These are phyloP conservation scores for Monosporascus ibericus DNA, from an alignment of 2,329 filamentous ascomycete genomes.

Conservation along the genomic window DNA sequence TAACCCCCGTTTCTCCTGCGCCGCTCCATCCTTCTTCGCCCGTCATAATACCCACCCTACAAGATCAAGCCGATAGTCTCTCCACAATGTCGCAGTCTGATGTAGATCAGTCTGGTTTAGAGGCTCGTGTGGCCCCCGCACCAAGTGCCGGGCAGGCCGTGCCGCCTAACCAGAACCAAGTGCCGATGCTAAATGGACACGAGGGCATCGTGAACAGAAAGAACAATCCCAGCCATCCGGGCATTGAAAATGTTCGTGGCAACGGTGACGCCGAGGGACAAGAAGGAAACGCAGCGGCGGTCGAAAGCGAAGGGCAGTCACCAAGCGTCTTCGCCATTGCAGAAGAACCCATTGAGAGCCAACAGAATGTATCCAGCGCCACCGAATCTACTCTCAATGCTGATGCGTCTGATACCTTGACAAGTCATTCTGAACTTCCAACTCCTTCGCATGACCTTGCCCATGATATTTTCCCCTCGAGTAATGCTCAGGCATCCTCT, in stretches of 20 bases:
- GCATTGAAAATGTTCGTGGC: conserved; percentile 26
- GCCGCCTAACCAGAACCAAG: conserved; percentile 2
- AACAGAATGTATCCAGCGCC: conserved; percentile 39
- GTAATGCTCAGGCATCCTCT: conserved; percentile 7
- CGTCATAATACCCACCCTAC: conserved; percentile 42
- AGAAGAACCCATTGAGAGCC: conserved; percentile 26
- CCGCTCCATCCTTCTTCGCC: conserved; percentile 41
- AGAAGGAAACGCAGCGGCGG: conserved; percentile 17
- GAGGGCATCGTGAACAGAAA: conserved; percentile 1
- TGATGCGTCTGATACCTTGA: conserved; percentile 12
- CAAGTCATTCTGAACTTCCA: conserved; percentile 9
- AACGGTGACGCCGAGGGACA: conserved; percentile 24
- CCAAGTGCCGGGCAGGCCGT: not conserved
- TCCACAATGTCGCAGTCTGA: conserved; percentile 33
- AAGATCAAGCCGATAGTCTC: conserved; percentile 45
- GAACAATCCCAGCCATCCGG: not conserved
- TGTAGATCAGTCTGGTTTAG: conserved; percentile 23
- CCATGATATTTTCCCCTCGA: conserved; percentile 8
- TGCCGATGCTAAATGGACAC: conserved; percentile 1
- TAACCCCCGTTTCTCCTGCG: conserved; percentile 46
- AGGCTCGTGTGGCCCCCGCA: conserved; percentile 12
- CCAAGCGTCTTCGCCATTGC: conserved; percentile 45
- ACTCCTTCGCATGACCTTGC: conserved; percentile 11
- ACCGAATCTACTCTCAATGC: conserved; percentile 11
- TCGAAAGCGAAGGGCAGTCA: conserved; percentile 42